Evolutionary conservation across 352 stramenopile genomes (phyloP).

Genomic region (Phytophthora idaei): DNA sequence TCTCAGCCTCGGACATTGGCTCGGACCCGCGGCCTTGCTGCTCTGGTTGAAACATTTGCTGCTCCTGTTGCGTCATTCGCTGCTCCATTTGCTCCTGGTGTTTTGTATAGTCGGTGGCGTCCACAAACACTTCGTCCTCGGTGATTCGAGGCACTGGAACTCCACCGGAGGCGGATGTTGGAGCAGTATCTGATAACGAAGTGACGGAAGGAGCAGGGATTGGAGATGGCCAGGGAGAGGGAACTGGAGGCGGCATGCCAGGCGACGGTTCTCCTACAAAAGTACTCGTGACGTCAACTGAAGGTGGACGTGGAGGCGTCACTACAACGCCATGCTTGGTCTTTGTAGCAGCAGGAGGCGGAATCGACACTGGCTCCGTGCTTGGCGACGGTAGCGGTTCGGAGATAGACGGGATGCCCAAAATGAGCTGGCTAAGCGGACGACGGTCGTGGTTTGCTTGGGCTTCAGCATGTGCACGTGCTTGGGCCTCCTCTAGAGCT

Average conservation of each 20-base stretch:
- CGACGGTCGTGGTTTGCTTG: conserved; percentile 51
- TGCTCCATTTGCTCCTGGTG: conserved; percentile 38
- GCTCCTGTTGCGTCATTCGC: conserved; percentile 25
- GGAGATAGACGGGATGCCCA: conserved; percentile 63
- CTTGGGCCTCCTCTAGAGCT: conserved; percentile 36
- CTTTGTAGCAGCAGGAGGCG: conserved; percentile 10
- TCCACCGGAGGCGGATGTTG: conserved; percentile 10
- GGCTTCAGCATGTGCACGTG: conserved; percentile 39
- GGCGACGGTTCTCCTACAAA: conserved; percentile 48
- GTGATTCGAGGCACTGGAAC: conserved; percentile 35
- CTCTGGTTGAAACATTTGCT: conserved; percentile 14
- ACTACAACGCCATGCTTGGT: conserved; percentile 27
- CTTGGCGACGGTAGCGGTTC: conserved; percentile 33
- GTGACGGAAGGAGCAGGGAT: conserved; percentile 13
- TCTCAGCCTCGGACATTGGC: conserved; percentile 13
- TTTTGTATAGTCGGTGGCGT: conserved; percentile 39
- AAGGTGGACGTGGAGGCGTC: conserved; percentile 14
- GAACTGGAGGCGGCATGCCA: conserved; percentile 45
- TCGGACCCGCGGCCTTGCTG: conserved; percentile 15
- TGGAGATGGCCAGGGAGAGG: conserved; percentile 30
- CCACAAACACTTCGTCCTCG: conserved; percentile 42
- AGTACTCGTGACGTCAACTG: conserved; percentile 46
- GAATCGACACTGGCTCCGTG: conserved; percentile 28
- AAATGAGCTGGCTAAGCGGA: conserved; percentile 70
- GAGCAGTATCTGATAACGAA: conserved; percentile 18